phyloP scores from a whole-genome alignment of 2,329 filamentous ascomycete species.

The Talaromyces amestolkiae region DNA sequence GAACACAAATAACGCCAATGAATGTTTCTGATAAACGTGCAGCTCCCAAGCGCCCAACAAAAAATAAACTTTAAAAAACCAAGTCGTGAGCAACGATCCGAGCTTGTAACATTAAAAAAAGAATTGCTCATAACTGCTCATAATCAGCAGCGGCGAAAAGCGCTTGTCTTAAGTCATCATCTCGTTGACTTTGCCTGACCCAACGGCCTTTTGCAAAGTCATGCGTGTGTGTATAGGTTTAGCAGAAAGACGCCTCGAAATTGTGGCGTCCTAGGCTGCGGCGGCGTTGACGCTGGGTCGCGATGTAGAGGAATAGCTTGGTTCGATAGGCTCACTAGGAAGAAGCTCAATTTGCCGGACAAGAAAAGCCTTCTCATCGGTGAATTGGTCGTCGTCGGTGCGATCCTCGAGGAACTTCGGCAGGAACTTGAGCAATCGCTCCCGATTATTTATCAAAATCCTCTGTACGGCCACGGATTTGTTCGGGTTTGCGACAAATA shows the following conservation, averaged over 20 bases:
- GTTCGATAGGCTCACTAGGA: conserved; percentile 43
- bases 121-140: not conserved
- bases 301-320: conserved; percentile 27
- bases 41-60: conserved; percentile 9
- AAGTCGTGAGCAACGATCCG: not conserved
- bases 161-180: conserved; percentile 2
- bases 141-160: not conserved
- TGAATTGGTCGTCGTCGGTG: conserved; percentile 97
- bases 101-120: not conserved
- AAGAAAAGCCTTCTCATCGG: conserved; percentile 94
- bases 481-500: conserved; percentile 97
- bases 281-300: conserved; percentile 25
- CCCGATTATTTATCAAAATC: conserved; percentile 93
- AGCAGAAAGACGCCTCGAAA: not conserved
- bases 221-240: not conserved
- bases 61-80: not conserved
- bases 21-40: not conserved
- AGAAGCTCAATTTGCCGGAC: conserved; percentile 79
- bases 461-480: conserved; percentile 95
- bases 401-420: conserved; percentile 90
- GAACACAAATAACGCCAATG: conserved; percentile 2
- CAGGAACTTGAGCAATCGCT: conserved; percentile 83
- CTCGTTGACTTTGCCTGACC: not conserved
- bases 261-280: conserved; percentile 25
- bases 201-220: not conserved